Conservation (phyloP, 805 yeast genomes). For the Pichia gijzeniarum region DNA sequence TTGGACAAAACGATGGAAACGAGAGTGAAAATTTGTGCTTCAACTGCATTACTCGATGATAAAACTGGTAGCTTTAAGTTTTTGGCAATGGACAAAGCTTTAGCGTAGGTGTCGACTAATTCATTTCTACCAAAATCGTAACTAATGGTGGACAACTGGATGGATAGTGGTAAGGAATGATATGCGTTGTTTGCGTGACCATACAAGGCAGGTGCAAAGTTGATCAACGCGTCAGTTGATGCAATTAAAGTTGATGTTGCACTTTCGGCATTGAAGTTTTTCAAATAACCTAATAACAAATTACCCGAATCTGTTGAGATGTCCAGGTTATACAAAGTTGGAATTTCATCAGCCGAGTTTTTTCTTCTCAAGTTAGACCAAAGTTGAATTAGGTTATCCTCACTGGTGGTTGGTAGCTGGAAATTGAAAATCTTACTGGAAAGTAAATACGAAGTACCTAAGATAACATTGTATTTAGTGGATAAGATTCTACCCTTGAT, state of each 20-base stretch:
- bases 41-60: slow-evolving; percentile 55
- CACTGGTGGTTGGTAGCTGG: slow-evolving; percentile 19
- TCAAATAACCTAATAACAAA: slow-evolving; percentile 66
- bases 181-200: slow-evolving; percentile 26
- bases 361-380: slow-evolving; percentile 52
- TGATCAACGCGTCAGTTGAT: slow-evolving; percentile 60
- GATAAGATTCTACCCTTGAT: slow-evolving; percentile 45
- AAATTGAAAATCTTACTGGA: slow-evolving; percentile 59
- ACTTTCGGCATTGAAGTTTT: slow-evolving; percentile 17
- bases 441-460: slow-evolving; percentile 47
- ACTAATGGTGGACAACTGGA: slow-evolving; percentile 73
- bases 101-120: slow-evolving; percentile 57
- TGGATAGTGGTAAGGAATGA: slow-evolving; percentile 48
- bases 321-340: slow-evolving; percentile 55
- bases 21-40: slow-evolving; percentile 61
- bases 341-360: slow-evolving; percentile 53
- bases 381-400: slow-evolving; percentile 50
- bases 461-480: slow-evolving; percentile 48
- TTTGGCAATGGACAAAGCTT: slow-evolving; percentile 57
- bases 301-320: slow-evolving; percentile 81
- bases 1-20: slow-evolving; percentile 60
- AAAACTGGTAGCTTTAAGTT: slow-evolving; percentile 60
- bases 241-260: slow-evolving; percentile 53
- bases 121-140: slow-evolving; percentile 48
- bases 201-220: slow-evolving; percentile 57